These are phyloP conservation scores for Oryza brachyantha DNA, from an alignment of 176 grass and related monocot species.

Conservation along the genomic window DNA sequence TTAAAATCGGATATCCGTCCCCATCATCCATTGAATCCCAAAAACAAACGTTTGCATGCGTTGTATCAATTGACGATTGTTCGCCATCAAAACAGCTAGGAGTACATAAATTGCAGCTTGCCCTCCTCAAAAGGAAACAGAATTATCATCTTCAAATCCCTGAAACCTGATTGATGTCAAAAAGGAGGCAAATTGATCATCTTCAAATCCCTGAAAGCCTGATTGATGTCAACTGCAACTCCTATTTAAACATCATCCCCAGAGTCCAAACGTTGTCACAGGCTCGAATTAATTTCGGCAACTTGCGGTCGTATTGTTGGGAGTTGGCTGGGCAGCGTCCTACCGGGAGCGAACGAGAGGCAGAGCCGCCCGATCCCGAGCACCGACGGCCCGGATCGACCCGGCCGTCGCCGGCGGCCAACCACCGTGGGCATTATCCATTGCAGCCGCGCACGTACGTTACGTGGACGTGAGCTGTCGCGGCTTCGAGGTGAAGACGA, in stretches of 20 bases:
- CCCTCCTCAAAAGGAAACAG: neutral
- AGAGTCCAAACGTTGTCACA: neutral
- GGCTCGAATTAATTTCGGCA: neutral
- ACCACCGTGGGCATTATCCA: neutral
- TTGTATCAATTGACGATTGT: neutral
- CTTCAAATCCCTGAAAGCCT: neutral
- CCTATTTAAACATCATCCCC: neutral
- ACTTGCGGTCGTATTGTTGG: neutral
- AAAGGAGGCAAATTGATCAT: neutral
- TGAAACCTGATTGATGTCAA: neutral
- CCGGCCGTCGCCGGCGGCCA: constrained; percentile 5
- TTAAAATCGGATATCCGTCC: neutral
- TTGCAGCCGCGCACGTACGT: too few species aligned
- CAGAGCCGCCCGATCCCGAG: neutral
- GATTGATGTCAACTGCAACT: neutral
- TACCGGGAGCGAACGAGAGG: neutral
- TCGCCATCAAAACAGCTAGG: neutral
- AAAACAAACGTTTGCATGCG: neutral
- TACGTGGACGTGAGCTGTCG: constrained; percentile 2
- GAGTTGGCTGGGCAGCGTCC: neutral
- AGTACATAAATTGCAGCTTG: neutral
- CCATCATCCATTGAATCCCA: neutral
- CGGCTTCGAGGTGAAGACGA: neutral
- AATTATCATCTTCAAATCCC: neutral
- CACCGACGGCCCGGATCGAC: neutral